These are phyloP conservation scores for Mucor sp. DNA, from an alignment of 371 early-diverging fungal species.

Conservation along the genomic window DNA sequence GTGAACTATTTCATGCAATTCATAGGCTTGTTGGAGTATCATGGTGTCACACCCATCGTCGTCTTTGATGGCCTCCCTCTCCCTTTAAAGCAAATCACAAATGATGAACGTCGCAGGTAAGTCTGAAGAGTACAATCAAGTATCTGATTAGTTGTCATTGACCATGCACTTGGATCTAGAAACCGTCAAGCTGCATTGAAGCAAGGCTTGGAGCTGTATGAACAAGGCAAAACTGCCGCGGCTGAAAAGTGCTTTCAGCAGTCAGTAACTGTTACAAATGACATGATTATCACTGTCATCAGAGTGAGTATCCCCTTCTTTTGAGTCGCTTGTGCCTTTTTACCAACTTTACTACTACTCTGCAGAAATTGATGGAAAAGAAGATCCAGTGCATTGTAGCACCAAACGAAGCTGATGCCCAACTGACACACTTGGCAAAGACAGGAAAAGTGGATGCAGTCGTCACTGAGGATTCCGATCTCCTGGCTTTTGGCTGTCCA, in stretches of 20 bases:
- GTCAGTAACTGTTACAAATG: constrained; percentile 73
- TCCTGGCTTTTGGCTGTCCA: constrained; percentile 93
- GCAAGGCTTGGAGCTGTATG: constrained; percentile 47
- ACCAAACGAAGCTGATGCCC: constrained; percentile 99
- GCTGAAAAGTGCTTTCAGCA: constrained; percentile 76
- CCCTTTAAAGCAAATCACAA: constrained; percentile 85
- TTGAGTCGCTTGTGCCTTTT: background rate
- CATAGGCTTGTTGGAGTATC: constrained; percentile 67
- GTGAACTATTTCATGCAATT: constrained; percentile 74
- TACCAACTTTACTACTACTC: background rate
- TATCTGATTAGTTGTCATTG: background rate
- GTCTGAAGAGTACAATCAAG: background rate
- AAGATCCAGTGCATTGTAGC: constrained; percentile 87
- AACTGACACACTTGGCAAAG: constrained; percentile 85
- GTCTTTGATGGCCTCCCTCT: constrained; percentile 98
- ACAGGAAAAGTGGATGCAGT: constrained; percentile 77
- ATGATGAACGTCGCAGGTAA: constrained; percentile 56
- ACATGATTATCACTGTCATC: constrained; percentile 80
- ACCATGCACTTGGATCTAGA: background rate
- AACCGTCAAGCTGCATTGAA: background rate
- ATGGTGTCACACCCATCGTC: constrained; percentile 81
- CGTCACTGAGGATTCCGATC: constrained; percentile 97
- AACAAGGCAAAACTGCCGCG: constrained; percentile 52
- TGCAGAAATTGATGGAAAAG: constrained; percentile 60
- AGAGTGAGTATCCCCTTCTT: constrained; percentile 39